Evolutionary conservation across 345 rosid genomes (phyloP), one percentile per base, ranked within the genome.

Genomic region (Kernera saxatilis): DNA sequence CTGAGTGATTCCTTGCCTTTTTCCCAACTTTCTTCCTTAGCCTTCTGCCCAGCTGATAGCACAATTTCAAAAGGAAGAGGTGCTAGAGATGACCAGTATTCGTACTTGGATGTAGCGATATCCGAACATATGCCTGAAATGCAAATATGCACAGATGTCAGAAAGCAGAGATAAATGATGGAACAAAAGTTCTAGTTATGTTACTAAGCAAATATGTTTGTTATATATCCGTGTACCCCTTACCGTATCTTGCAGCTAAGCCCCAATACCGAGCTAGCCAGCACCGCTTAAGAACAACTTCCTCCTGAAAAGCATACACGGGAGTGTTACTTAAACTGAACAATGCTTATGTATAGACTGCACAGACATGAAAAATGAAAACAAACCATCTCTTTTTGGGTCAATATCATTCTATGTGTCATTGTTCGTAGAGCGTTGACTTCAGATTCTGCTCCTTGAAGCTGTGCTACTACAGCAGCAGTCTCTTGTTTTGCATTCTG

Each of bases 251-350:
- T 46, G 86, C 91, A 79, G 98, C 99, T 74, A 95, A 81, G 73
- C 96, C 97, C 99, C 98, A 95, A 71, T 95, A 92, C 17, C 98
- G 93, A 82, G 99, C 99, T 77, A 95, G 96, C 99, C 99, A 95
- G 78, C 99, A 95, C 81, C 99, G 87, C 85, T 92, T 95, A 64
- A 95, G 87, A 79, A 90, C 98, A 78, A 95, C 98, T 84, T 94
- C 99, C 78, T 95, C 99, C 99, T 95, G 81, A 83, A 80, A 89
- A 51, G 55, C 39, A 72, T 35, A 80, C 62, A 40, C 35, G 37
- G 57, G 36, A 25, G 59, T 62, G 53, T 68, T 60, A 68, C 41
- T 68, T 54, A 51, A 29, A 22, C 30, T 5, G 5, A 22, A 41
- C 14, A 52, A 8, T 41, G 67, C 61, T 49, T 36, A 43, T 59